phyloP scores from a whole-genome alignment of 202 grass and related monocot genomes.

The Schoenoplectus triqueter region DNA sequence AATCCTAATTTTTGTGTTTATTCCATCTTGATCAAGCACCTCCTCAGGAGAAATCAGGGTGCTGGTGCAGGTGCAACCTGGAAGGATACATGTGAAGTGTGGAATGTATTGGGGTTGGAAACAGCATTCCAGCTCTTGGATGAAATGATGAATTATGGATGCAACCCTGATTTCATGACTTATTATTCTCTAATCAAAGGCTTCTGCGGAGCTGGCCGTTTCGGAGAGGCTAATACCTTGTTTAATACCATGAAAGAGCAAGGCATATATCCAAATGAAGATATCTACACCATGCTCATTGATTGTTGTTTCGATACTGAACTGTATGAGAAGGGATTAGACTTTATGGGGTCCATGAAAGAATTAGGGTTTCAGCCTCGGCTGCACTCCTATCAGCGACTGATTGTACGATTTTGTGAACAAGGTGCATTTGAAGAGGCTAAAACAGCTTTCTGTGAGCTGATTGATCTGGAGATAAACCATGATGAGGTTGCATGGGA shows the following conservation, averaged over 20 bases:
- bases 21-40: conserved; percentile 74
- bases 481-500: conserved; percentile 90
- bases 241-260: conserved; percentile 67
- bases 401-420: conserved; percentile 70
- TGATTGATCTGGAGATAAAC: conserved; percentile 74
- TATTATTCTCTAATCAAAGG: conserved; percentile 67
- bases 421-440: conserved; percentile 64
- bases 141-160: conserved; percentile 65
- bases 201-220: conserved; percentile 70
- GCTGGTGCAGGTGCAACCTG: conserved; percentile 45
- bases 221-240: conserved; percentile 68
- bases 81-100: conserved; percentile 60
- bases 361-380: conserved; percentile 67
- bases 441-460: conserved; percentile 61
- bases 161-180: conserved; percentile 53
- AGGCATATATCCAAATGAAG: conserved; percentile 64
- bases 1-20: conserved; percentile 74
- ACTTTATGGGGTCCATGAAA: conserved; percentile 63
- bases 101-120: conserved; percentile 65
- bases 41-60: conserved; percentile 48
- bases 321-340: conserved; percentile 57
- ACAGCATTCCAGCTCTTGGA: conserved; percentile 65
- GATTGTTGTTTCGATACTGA: conserved; percentile 76
- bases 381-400: conserved; percentile 65
- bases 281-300: conserved; percentile 71